Conservation (phyloP, 1,284 basidiomycete species). For the Spongiforma sp. region DNA sequence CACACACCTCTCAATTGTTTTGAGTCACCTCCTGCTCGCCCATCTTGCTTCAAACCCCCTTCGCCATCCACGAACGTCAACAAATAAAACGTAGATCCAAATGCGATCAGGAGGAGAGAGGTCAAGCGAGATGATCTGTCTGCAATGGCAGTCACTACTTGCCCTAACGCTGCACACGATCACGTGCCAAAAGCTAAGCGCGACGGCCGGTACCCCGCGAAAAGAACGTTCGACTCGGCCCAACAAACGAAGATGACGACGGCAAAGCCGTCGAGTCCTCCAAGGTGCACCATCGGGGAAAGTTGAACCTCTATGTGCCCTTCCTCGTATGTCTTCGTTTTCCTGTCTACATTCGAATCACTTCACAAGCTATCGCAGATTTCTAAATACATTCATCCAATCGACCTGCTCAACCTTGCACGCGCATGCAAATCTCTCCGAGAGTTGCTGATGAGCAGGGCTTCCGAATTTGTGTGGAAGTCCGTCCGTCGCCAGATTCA, state of each 20-base stretch:
- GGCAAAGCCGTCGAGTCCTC: too few species aligned
- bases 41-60: slow-evolving; percentile 33
- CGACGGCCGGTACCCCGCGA: too few species aligned
- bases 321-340: slow-evolving; percentile 1
- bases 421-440: too few species aligned
- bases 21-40: slow-evolving; percentile 8
- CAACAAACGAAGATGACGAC: too few species aligned
- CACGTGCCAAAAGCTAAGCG: too few species aligned
- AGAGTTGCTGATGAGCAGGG: slow-evolving; percentile 22
- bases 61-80: slow-evolving; percentile 66
- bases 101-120: slow-evolving; percentile 66
- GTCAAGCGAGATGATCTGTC: too few species aligned
- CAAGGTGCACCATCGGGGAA: too few species aligned
- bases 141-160: too few species aligned
- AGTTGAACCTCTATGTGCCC: slow-evolving; percentile 16
- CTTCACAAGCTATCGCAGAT: background rate
- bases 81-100: slow-evolving; percentile 74
- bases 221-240: too few species aligned
- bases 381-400: slow-evolving; percentile 13
- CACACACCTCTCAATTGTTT: background rate
- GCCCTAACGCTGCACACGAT: too few species aligned
- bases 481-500: slow-evolving; percentile 5
- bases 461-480: slow-evolving; percentile 28
- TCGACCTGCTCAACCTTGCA: too few species aligned
- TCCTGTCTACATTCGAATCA: background rate